Base-by-base conservation (phyloP, 2,329 filamentous ascomycete species). In the Plectosphaerella cucumerina region DNA sequence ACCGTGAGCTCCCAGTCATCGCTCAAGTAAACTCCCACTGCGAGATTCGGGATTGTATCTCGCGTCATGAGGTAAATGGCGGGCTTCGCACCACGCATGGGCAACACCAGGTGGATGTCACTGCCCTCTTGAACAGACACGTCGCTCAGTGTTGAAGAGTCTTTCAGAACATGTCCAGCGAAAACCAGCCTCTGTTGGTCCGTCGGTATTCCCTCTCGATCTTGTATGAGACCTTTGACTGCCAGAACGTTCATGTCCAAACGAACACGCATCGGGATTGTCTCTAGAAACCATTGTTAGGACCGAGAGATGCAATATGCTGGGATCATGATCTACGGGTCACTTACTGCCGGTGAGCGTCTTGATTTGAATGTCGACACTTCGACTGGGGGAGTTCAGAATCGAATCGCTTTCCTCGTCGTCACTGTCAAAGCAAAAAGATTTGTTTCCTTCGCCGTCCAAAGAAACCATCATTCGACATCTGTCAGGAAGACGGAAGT, bases 21-120 rank as follows among this genome's bases (percentile, higher is more conserved):
- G 6, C 34, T 46, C 18, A 50, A 37, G 6, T 20, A 8, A 10
- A 53, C 41, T 4, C 12, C 15, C 17, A 51, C 52, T 6, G 11
- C 11, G 23, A 43, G 34, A 1, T 45, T 5, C 3, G 26, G 4
- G 23, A 51, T 22, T 6, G 10, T 11, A 8, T 20, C 12, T 3
- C 39, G 33, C 2, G 51, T 26, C 31, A 46, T 12, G 18, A 48
- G 33, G 14, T 44, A 48, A 31, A 47, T 41, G 12, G 39, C 51
- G 3, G 48, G 44, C 23, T 53, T 53, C 5, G 8, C 44, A 35
- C 35, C n/a, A 23, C 11, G 11, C 6, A 20, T 6, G 14, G 10
- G 3, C 3, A 37, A 6, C 3, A 37, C 17, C 35, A 37, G 35
- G 6, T 17, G 6, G 4, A 37, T 2, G 12, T 6, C 14, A 3